A percentile compares a stretch with the other conserved stretches of the same genome.
Evolutionary conservation across 176 grass and related monocot species (phyloP).

Genomic region (Musa acuminata): DNA sequence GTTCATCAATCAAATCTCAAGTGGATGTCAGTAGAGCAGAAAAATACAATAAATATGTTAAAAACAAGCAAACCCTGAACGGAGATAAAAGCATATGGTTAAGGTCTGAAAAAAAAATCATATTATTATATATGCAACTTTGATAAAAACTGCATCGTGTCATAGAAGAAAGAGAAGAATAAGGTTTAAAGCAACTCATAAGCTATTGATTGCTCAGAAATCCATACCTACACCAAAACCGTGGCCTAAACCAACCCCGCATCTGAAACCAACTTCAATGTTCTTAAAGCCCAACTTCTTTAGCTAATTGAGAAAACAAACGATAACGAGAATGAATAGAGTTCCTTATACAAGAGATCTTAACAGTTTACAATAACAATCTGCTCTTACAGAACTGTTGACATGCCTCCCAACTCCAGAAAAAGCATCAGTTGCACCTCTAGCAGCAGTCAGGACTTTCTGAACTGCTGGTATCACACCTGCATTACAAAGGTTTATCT

Average conservation of each 20-base stretch:
- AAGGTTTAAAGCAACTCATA: too few species aligned
- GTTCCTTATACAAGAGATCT: background rate
- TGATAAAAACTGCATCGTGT: too few species aligned
- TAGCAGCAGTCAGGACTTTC: slow-evolving; percentile 81
- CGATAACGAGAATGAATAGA: slow-evolving; percentile 1
- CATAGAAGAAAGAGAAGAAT: too few species aligned
- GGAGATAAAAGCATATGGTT: too few species aligned
- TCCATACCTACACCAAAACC: slow-evolving; percentile 76
- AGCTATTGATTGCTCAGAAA: too few species aligned
- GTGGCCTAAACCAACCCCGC: slow-evolving; percentile 70
- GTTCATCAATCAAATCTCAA: too few species aligned
- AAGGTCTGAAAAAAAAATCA: too few species aligned
- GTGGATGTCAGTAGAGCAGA: too few species aligned
- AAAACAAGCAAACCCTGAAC: too few species aligned
- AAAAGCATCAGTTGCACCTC: slow-evolving; percentile 81
- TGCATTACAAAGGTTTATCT: slow-evolving; percentile 5
- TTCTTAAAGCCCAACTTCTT: slow-evolving; percentile 57
- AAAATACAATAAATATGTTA: too few species aligned
- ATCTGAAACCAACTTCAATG: slow-evolving; percentile 69
- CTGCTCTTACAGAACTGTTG: slow-evolving; percentile 54
- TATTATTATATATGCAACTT: too few species aligned
- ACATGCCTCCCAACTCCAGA: slow-evolving; percentile 72
- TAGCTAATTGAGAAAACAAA: slow-evolving; percentile 35
- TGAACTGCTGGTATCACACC: slow-evolving; percentile 79
- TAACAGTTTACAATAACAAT: background rate